These are phyloP conservation scores for Saccharomycopsis babjevae DNA, from an alignment of 805 yeast species.

Conservation along the genomic window DNA sequence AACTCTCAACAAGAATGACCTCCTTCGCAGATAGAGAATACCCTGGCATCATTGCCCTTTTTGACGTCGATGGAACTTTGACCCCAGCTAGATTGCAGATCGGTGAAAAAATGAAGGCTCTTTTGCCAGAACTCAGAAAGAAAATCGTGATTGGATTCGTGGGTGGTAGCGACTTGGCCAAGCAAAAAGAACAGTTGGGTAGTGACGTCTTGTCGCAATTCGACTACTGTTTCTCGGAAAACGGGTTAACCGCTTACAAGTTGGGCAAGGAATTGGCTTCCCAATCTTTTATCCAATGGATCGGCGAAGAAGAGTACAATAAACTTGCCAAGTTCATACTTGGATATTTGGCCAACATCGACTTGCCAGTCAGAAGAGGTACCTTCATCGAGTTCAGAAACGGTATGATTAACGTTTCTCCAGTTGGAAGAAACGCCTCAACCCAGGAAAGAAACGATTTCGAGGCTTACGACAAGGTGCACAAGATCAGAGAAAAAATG, in stretches of 20 bases:
- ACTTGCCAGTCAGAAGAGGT: constrained; percentile 95
- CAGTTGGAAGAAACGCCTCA: constrained; percentile 96
- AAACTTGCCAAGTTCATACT: constrained; percentile 77
- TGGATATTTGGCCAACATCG: constrained; percentile 74
- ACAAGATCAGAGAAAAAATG: constrained; percentile 74
- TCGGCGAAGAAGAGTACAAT: constrained; percentile 92
- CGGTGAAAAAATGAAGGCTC: constrained; percentile 66
- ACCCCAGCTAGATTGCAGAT: constrained; percentile 88
- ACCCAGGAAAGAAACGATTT: constrained; percentile 88
- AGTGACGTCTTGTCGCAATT: constrained; percentile 64
- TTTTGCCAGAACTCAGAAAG: constrained; percentile 68
- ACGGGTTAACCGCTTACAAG: constrained; percentile 96
- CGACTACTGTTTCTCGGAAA: constrained; percentile 95
- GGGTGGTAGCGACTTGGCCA: constrained; percentile 91
- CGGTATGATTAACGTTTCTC: constrained; percentile 98
- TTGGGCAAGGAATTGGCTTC: constrained; percentile 79
- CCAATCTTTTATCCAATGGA: constrained; percentile 89
- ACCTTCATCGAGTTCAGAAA: constrained; percentile 98
- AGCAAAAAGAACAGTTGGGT: constrained; percentile 96
- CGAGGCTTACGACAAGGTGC: constrained; percentile 72
- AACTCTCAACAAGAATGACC: constrained; percentile 1
- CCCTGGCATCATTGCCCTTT: constrained; percentile 81
- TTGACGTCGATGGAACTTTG: constrained; percentile 97
- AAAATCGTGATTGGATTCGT: constrained; percentile 95
- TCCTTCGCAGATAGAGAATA: constrained; percentile 59